Base-by-base conservation (phyloP, 768 basidiomycete genomes). In the Boletus coccyginus region DNA sequence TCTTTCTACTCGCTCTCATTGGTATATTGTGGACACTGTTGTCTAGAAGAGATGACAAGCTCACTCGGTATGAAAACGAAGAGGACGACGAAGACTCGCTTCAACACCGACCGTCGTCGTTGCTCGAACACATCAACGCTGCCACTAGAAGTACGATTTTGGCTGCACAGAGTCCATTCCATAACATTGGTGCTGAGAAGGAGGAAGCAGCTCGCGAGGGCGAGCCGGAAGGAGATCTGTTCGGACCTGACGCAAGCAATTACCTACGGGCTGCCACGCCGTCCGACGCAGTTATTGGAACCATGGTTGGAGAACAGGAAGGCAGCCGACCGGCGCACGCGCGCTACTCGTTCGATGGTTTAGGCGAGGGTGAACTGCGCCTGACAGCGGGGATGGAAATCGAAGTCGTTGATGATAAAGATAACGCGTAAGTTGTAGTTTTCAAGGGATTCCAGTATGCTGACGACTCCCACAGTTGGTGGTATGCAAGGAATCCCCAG, bases 21-120 rank as follows among this genome's bases (percentile, higher is more conserved):
- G 92, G 92, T 48, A 89, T 96, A 52, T 73, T 96, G 38, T 92
- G 93, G 91, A 88, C 92, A 3, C 78, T 94, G n/a, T 84, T 93
- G 71, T 85, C 89, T 21, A 81, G 91, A 52, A 81, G 85, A 52
- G 92, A 93, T 39, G 89, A 92, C 66, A 86, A 83, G 64, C 60
- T 82, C 11, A 74, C 74, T 62, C 88, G 87, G 65, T 79, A 81
- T 55, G 90, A 89, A 9, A 80, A 72, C 1, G 87, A 88, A 12
- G 82, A 84, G 0, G 87, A 88, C 1, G 89, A 93, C 32, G 87
- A 91, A 43, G 86, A 88, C 63, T 88, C 88, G 27, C 77, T 82
- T 16, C 84, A 83, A 52, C 90, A 91, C 62, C 83, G 91, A 7
- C 93, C 93, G 1, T 94, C 92, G 0, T 93, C 92, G 3, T 76